Base-by-base conservation (phyloP, 176 grass and related monocot species). In the Carex kokanica region DNA sequence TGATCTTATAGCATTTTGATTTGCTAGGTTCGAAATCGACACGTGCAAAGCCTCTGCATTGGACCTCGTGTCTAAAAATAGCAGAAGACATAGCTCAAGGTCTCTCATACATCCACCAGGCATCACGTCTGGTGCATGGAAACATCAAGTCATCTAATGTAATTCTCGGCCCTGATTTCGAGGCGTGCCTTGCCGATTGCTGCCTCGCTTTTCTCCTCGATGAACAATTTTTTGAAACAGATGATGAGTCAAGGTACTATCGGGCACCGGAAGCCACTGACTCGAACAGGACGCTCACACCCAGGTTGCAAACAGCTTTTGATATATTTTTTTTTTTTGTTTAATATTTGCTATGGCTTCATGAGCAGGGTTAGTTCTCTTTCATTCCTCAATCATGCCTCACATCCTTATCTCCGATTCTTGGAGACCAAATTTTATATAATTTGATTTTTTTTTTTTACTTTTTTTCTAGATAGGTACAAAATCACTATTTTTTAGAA, bases 21-120 rank as follows among this genome's bases (percentile, higher is more conserved):
- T 81, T 56, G 8, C 74, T 81, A 99, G 97, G 93, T 47, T 99
- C 97, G 56, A 96, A 88, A 81, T 93, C 97, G 17, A 84, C 93
- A 0, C 87, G 85, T 3, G 84, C 93, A 20, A 99, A 95, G 84
- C 93, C 97, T 16, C 86, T 99, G 79, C 97, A 99, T 31, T 99
- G 97, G 97, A 99, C 97, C 8, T 99, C 97, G 24, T 99, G 97
- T 79, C 86, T 99, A 16, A 99, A 99, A 87, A 95, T 99, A 65
- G 97, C 97, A 40, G 97, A 99, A 91, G 97, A 99, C 75, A 68
- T 96, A 2, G 89, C 86, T 20, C 93, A 90, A 84, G 97, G 97
- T 32, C 97, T 99, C 78, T 88, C 97, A 15, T 93, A 99, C 88
- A 90, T 99, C 73, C 97, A 99, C 81, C 97, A 99, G 80, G 91